Evolutionary conservation across 805 yeast species (phyloP).

Genomic region (Yamadazyma philogaea): DNA sequence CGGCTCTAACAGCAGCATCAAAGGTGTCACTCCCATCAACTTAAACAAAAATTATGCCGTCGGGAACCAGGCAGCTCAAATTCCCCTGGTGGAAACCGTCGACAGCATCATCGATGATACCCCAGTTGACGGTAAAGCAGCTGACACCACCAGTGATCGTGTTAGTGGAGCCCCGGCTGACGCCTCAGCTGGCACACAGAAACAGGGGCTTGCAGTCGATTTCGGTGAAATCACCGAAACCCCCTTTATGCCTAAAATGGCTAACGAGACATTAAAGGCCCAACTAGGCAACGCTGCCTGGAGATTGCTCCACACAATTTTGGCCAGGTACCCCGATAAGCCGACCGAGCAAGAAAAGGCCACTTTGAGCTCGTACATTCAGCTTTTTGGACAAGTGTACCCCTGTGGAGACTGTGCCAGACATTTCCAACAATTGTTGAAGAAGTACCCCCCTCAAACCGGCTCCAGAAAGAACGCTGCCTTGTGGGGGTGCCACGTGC

Average conservation of each 20-base stretch:
- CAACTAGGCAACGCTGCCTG: slow-evolving; percentile 90
- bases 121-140: slow-evolving; percentile 1
- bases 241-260: slow-evolving; percentile 92
- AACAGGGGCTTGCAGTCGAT: background rate
- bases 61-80: slow-evolving; percentile 2
- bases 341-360: slow-evolving; percentile 64
- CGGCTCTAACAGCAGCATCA: slow-evolving; percentile 18
- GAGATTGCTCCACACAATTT: slow-evolving; percentile 84
- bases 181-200: background rate
- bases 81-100: slow-evolving; percentile 1
- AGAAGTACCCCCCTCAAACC: slow-evolving; percentile 81
- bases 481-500: slow-evolving; percentile 93
- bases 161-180: slow-evolving; percentile 4
- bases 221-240: slow-evolving; percentile 27
- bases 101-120: slow-evolving; percentile 8
- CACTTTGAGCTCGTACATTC: slow-evolving; percentile 62
- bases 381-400: slow-evolving; percentile 83
- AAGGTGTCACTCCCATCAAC: slow-evolving; percentile 22
- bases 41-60: slow-evolving; percentile 10
- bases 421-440: slow-evolving; percentile 72
- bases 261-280: slow-evolving; percentile 75
- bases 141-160: slow-evolving; percentile 5
- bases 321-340: slow-evolving; percentile 86
- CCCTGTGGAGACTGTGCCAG: slow-evolving; percentile 98
- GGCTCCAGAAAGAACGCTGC: slow-evolving; percentile 77